Base-by-base conservation (phyloP, 108 stramenopile species). In the Discostella stelligeroides region DNA sequence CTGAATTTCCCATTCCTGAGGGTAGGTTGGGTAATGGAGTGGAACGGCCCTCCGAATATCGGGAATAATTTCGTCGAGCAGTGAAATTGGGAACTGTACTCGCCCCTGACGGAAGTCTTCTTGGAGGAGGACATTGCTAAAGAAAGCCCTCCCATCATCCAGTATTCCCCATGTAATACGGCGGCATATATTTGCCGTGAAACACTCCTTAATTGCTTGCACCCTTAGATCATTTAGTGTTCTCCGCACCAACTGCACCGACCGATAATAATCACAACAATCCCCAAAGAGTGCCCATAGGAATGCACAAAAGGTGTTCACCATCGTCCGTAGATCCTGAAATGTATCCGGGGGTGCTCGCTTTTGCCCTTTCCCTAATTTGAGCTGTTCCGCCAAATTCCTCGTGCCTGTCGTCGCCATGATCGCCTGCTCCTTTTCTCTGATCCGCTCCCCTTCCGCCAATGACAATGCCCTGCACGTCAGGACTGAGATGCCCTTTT, bases 211-310 rank as follows among this genome's bases (percentile, higher is more conserved):
- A 17, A 46, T 46, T 14, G 17, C 45, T 14, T 46, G 45, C n/a
- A 46, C 45, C 5, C 17, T 17, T 46, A 17, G 45, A 2, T 17
- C n/a, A 17, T 46, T 17, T 17, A 46, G 5, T 46, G 45, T 46
- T 17, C 17, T 17, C 5, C n/a, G n/a, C 2, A 46, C 17, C 5
- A 17, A 14, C 45, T 17, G 45, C 45, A 46, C 17, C 45, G n/a
- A 14, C 17, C 17, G 15, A 17, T 46, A 46, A 5, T 46, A 46
- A 17, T 46, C 5, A 17, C 45, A 46, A 17, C 17, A 14, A 17
- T 46, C 5, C n/a, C 45, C 45, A 5, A 46, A 46, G 45, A 46
- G 45, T 46, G 45, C 17, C 45, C 45, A 46, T 46, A 46, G 45
- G 3, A 46, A 17, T 46, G 45, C 45, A 46, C 45, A 46, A 5